These are phyloP conservation scores for barley (Hordeum vulgare) DNA, from an alignment of 176 grass and related monocot genomes.

Conservation along the genomic window MorexV3_pseudomolecules_assembly NC_058523.1:180959383-180959882, in stretches of 20 bases:
- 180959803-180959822: slow-evolving; percentile 66
- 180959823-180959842: slow-evolving; percentile 99
- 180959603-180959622: slow-evolving; percentile 65
- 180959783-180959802: background rate
- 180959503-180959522: slow-evolving; percentile 60
- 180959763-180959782: slow-evolving; percentile 19
- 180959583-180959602: slow-evolving; percentile 86
- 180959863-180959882: slow-evolving; percentile 82
- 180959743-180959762: slow-evolving; percentile 76
- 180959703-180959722: background rate
- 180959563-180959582: slow-evolving; percentile 85
- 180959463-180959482: slow-evolving; percentile 75
- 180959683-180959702: background rate
- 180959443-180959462: slow-evolving; percentile 77
- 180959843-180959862: slow-evolving; percentile 97
- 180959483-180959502: slow-evolving; percentile 63
- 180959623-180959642: slow-evolving; percentile 69
- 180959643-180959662: slow-evolving; percentile 43
- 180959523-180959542: slow-evolving; percentile 69
- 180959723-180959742: slow-evolving; percentile 37
- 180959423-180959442: slow-evolving; percentile 79
- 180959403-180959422: slow-evolving; percentile 13
- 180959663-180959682: slow-evolving; percentile 57
- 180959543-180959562: slow-evolving; percentile 71
- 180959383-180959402: slow-evolving; percentile 54